Base-by-base conservation (phyloP, 805 yeast genomes). In the Maudiozyma barnettii region DNA sequence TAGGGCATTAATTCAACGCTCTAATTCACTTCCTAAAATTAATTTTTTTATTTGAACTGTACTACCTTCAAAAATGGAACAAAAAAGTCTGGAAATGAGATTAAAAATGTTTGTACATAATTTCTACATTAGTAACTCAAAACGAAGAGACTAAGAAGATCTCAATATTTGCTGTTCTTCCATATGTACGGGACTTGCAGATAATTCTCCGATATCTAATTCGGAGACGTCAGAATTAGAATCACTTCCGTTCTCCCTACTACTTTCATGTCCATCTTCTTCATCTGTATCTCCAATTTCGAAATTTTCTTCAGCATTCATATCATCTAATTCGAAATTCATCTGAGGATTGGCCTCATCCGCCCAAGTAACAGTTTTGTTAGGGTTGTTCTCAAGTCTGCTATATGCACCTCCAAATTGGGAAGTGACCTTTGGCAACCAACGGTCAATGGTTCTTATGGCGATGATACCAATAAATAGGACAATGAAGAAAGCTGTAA, bases 351-450 rank as follows among this genome's bases (percentile, higher is more conserved):
- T 23, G 13, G 31, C 18, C 14, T 39, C 46, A 31, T 44, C 46
- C 4, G 46, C 46, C 46, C 46, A 44, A 4, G 46, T 39, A 7
- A 44, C 46, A 14, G 46, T 39, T 22, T 44, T 44, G 16, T 44
- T 38, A 13, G 43, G 31, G 20, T 35, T 30, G 29, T 18, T 13
- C 10, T 44, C 39, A n/a, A 44, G n/a, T 20, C 43, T 44, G 22
- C 29, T 44, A 22, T 39, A 44, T 6, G 22, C 22, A 10, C 39
- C 31, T n/a, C 23, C n/a, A 13, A 23, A 33, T 12, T 16, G 21
- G 2, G 16, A 18, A 1, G 22, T 3, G 4, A 21, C 19, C 22
- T 20, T 30, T 14, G 37, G 38, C 33, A n/a, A 20, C 38, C 36
- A 30, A 5, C 16, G 8, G 21, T 39, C 33, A 4, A 20, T 8